Percentiles rank a stretch among this genome's conserved stretches.
Conservation (phyloP, 2,329 filamentous ascomycete species). For the Neonectria faginata region DNA sequence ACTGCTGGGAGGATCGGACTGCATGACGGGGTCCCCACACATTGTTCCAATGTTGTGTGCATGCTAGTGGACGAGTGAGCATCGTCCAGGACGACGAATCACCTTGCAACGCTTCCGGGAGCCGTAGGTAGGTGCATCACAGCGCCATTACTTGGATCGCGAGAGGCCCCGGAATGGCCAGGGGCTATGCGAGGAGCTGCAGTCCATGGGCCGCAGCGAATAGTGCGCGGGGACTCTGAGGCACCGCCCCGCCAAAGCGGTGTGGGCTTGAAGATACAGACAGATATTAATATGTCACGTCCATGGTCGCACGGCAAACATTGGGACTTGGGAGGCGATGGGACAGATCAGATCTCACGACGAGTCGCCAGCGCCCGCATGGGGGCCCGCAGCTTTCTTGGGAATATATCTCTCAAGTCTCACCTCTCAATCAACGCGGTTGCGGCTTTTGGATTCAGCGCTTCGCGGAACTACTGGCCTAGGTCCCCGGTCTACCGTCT, state of each 20-base stretch:
- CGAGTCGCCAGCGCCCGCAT: slow-evolving; percentile 42
- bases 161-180: slow-evolving; percentile 15
- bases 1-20: slow-evolving; percentile 12
- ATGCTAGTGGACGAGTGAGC: slow-evolving; percentile 7
- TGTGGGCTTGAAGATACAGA: slow-evolving; percentile 46
- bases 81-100: slow-evolving; percentile 14
- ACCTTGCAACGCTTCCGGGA: slow-evolving; percentile 12
- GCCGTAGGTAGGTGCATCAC: neutral
- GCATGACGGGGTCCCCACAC: slow-evolving; percentile 22
- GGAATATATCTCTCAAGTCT: slow-evolving; percentile 19
- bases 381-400: slow-evolving; percentile 35
- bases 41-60: slow-evolving; percentile 11
- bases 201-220: slow-evolving; percentile 27
- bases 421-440: slow-evolving; percentile 15
- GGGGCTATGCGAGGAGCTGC: slow-evolving; percentile 23
- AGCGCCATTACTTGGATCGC: slow-evolving; percentile 14
- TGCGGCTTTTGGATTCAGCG: slow-evolving; percentile 4
- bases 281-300: slow-evolving; percentile 48
- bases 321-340: slow-evolving; percentile 38
- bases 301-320: slow-evolving; percentile 29
- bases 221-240: slow-evolving; percentile 29
- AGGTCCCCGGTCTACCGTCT: slow-evolving; percentile 4
- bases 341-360: slow-evolving; percentile 44
- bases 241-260: slow-evolving; percentile 40
- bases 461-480: slow-evolving; percentile 11